These are phyloP conservation scores for Protomyces gravidus DNA, from an alignment of 1,139 yeast genomes.

Conservation along the genomic window DNA sequence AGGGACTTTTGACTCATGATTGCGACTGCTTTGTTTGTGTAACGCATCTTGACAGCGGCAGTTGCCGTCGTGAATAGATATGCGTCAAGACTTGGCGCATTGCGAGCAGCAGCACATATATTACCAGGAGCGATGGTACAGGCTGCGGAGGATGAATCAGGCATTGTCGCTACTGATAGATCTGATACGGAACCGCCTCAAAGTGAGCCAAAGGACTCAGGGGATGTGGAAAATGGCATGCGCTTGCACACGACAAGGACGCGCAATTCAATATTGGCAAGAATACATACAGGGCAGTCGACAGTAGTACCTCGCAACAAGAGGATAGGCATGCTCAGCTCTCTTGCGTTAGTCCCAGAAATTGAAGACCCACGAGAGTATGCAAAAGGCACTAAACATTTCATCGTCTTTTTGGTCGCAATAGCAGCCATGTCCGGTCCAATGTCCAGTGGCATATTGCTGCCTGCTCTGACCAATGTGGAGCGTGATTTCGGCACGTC, in stretches of 20 bases:
- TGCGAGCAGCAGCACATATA: too few relatives aligned
- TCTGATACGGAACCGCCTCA: neutral
- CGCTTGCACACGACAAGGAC: neutral
- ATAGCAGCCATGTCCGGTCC: slow-evolving; percentile 78
- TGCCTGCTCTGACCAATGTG: slow-evolving; percentile 70
- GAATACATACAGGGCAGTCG: neutral
- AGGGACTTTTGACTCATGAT: too few relatives aligned
- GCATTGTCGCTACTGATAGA: neutral
- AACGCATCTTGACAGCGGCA: too few relatives aligned
- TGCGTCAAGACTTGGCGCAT: too few relatives aligned
- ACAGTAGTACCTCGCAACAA: neutral
- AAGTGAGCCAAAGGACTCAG: neutral
- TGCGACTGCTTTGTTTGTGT: too few relatives aligned
- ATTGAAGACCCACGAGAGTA: slow-evolving; percentile 67
- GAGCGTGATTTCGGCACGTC: slow-evolving; percentile 54
- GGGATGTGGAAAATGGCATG: neutral
- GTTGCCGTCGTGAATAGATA: too few relatives aligned
- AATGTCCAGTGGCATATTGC: slow-evolving; percentile 81
- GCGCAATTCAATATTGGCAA: neutral
- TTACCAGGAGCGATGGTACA: neutral
- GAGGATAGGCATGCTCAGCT: neutral
- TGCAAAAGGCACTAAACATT: slow-evolving; percentile 48
- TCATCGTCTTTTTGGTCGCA: slow-evolving; percentile 64
- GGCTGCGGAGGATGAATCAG: neutral
- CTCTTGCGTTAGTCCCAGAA: slow-evolving; percentile 54